Conservation (phyloP, 805 yeast genomes). For the Metschnikowia rubicola region DNA sequence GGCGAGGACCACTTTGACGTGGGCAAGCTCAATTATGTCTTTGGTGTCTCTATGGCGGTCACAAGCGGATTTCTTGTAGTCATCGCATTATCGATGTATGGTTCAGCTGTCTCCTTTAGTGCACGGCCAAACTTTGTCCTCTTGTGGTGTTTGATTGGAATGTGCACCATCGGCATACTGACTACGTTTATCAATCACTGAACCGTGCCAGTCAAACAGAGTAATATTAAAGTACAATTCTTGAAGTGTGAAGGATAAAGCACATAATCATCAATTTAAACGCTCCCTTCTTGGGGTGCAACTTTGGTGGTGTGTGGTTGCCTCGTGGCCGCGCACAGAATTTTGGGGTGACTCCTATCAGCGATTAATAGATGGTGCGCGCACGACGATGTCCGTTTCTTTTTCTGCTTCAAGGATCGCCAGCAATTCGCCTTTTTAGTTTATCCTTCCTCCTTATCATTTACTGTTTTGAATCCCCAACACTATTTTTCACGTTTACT, state of each 20-base stretch:
- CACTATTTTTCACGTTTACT: slow-evolving; percentile 1
- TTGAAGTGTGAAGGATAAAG: too few relatives aligned
- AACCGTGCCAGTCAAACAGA: background rate
- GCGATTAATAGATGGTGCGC: background rate
- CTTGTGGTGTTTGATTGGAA: slow-evolving; percentile 59
- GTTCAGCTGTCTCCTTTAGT: slow-evolving; percentile 67
- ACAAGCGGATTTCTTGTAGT: slow-evolving; percentile 83
- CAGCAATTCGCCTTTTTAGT: background rate
- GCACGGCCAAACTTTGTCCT: slow-evolving; percentile 62
- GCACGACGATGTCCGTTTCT: slow-evolving; percentile 2
- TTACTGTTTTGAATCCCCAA: background rate
- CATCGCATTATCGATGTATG: slow-evolving; percentile 83
- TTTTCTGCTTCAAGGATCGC: slow-evolving; percentile 2
- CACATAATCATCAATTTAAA: too few relatives aligned
- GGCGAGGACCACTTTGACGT: slow-evolving; percentile 27
- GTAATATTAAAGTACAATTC: background rate
- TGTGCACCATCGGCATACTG: slow-evolving; percentile 51
- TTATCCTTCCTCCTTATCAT: background rate
- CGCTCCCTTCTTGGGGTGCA: too few relatives aligned
- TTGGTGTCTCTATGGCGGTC: slow-evolving; percentile 61
- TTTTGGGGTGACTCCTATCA: background rate
- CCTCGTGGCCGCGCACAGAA: background rate
- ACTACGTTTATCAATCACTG: slow-evolving; percentile 20
- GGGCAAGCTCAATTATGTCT: slow-evolving; percentile 37
- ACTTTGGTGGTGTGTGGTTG: background rate